Conservation (phyloP, 768 basidiomycete species). For the Tylopilus rubrobrunneus region DNA sequence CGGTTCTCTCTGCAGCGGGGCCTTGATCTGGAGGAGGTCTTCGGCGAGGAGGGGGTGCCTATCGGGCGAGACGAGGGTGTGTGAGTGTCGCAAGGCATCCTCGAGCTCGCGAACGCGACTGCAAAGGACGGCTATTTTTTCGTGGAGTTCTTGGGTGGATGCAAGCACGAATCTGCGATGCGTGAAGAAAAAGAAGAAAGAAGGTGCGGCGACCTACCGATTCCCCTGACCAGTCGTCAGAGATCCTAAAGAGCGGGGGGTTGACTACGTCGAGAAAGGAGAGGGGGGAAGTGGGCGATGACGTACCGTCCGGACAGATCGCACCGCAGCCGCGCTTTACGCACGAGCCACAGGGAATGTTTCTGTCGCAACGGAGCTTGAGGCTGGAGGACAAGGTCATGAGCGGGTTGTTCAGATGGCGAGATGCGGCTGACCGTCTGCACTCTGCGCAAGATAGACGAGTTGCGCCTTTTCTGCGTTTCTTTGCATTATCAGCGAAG, state of each 20-base stretch:
- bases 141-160: conserved; percentile 76
- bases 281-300: conserved; percentile 9
- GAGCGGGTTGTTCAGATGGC: neutral
- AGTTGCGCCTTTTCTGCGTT: conserved; percentile 68
- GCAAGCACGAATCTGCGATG: conserved; percentile 66
- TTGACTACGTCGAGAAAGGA: conserved; percentile 17
- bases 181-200: neutral
- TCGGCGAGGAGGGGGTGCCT: conserved; percentile 66
- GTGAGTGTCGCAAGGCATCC: conserved; percentile 60
- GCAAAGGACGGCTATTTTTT: conserved; percentile 73
- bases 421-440: conserved; percentile 46
- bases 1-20: conserved; percentile 69
- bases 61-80: conserved; percentile 54
- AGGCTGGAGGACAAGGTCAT: conserved; percentile 11
- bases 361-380: conserved; percentile 58
- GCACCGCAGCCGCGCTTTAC: conserved; percentile 77
- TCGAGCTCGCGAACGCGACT: conserved; percentile 75
- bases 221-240: conserved; percentile 81
- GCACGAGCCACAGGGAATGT: conserved; percentile 74
- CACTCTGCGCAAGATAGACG: conserved; percentile 80
- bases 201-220: conserved; percentile 42
- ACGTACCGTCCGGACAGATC: conserved; percentile 75
- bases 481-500: conserved; percentile 42
- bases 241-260: conserved; percentile 46
- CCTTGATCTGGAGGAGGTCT: conserved; percentile 71